Evolutionary conservation across 2,329 filamentous ascomycete species (phyloP).

Genomic region (Colletotrichum noveboracense): DNA sequence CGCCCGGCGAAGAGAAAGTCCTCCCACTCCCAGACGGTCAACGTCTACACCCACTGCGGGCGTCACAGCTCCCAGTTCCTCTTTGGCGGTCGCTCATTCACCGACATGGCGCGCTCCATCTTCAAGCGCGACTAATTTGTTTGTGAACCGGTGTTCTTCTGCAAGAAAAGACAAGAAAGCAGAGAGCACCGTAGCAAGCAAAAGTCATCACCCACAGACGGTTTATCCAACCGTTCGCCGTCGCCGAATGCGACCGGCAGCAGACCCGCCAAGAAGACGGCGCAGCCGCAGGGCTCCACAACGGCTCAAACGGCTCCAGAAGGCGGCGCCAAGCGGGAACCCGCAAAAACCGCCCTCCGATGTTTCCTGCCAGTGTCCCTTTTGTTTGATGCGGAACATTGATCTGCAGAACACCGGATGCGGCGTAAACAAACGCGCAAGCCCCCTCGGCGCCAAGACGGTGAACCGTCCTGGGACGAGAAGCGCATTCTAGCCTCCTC

Average conservation of each 20-base stretch:
- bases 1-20: constrained; percentile 32
- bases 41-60: constrained; percentile 60
- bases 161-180: not conserved
- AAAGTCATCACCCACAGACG: not conserved
- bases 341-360: not conserved
- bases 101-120: constrained; percentile 47
- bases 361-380: not conserved
- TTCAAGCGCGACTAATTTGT: constrained; percentile 30
- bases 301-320: not conserved
- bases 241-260: not conserved
- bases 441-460: not conserved
- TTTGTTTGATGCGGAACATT: not conserved
- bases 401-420: not conserved
- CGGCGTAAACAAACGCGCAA: not conserved
- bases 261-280: constrained; percentile 4
- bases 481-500: not conserved
- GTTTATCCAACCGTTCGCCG: not conserved
- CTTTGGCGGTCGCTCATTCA: constrained; percentile 53
- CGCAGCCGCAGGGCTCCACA: not conserved
- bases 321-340: not conserved
- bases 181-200: not conserved
- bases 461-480: not conserved
- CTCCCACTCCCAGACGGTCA: constrained; percentile 44
- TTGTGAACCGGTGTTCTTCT: not conserved
- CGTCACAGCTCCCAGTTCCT: constrained; percentile 60